Evolutionary conservation across 106 monocot genomes (phyloP).

Genomic region (Vanilla planifolia): DNA sequence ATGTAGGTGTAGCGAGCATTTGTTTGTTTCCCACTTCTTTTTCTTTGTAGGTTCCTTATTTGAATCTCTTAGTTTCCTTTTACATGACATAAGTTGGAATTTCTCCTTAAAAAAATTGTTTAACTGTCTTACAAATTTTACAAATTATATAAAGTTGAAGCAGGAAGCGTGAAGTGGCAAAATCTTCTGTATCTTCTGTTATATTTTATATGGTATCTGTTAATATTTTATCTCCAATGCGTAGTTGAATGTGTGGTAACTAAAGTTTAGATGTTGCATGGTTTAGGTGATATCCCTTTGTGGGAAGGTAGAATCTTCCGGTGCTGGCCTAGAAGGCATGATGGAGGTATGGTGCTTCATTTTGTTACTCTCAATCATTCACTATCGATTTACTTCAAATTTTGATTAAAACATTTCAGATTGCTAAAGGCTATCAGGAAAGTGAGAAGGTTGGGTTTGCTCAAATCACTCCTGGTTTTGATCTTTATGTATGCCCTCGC

Average conservation of each 20-base stretch:
- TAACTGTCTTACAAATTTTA: too few relatives aligned
- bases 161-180: neutral
- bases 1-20: too few relatives aligned
- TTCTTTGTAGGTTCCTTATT: too few relatives aligned
- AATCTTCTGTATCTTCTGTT: too few relatives aligned
- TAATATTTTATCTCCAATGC: neutral
- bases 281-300: conserved; percentile 74
- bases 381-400: neutral
- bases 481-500: conserved; percentile 77
- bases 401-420: conserved; percentile 20
- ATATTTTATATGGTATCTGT: neutral
- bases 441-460: conserved; percentile 64
- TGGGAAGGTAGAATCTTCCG: conserved; percentile 62
- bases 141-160: neutral
- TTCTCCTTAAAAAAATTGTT: too few relatives aligned
- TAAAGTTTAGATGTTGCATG: neutral
- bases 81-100: too few relatives aligned
- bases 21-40: too few relatives aligned
- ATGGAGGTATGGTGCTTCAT: conserved; percentile 43
- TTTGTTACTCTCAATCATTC: neutral
- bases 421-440: conserved; percentile 48
- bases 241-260: neutral
- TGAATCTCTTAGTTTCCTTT: too few relatives aligned
- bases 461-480: conserved; percentile 42
- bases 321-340: conserved; percentile 44